Percentiles rank a stretch among this genome's conserved stretches.
phyloP scores from a whole-genome alignment of 202 grass and related monocot genomes.

The Setaria viridis region DNA sequence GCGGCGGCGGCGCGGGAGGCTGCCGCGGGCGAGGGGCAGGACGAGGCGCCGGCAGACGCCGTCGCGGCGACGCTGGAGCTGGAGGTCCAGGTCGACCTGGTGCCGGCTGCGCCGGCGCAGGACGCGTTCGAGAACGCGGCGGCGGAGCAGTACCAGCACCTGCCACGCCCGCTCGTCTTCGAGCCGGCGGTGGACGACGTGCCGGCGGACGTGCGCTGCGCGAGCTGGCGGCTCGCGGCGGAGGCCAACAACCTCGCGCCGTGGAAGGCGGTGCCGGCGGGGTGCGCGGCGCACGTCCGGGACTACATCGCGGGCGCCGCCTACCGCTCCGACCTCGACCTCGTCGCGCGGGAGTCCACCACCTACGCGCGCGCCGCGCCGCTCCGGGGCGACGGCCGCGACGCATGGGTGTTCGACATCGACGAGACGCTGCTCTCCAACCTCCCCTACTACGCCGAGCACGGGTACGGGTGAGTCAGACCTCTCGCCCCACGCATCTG shows the following conservation, averaged over 20 bases:
- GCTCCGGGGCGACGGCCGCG: constrained; percentile 27
- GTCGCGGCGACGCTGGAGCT: constrained; percentile 61
- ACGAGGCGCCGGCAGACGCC: neutral
- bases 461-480: constrained; percentile 51
- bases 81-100: constrained; percentile 54
- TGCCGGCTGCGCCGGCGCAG: neutral
- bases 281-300: constrained; percentile 59
- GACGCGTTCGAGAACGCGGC: neutral
- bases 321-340: constrained; percentile 67
- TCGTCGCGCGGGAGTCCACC: constrained; percentile 63
- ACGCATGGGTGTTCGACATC: constrained; percentile 80
- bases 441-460: constrained; percentile 71
- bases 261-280: constrained; percentile 42
- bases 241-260: constrained; percentile 75
- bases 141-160: constrained; percentile 12
- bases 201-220: constrained; percentile 46
- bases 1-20: neutral
- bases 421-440: constrained; percentile 93
- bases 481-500: neutral
- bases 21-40: neutral
- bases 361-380: constrained; percentile 48
- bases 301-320: constrained; percentile 62
- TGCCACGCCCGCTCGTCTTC: constrained; percentile 52
- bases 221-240: constrained; percentile 65
- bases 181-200: constrained; percentile 35